Base-by-base conservation (phyloP, 2,329 filamentous ascomycete genomes). In the Alternaria angustiovoidea region DNA sequence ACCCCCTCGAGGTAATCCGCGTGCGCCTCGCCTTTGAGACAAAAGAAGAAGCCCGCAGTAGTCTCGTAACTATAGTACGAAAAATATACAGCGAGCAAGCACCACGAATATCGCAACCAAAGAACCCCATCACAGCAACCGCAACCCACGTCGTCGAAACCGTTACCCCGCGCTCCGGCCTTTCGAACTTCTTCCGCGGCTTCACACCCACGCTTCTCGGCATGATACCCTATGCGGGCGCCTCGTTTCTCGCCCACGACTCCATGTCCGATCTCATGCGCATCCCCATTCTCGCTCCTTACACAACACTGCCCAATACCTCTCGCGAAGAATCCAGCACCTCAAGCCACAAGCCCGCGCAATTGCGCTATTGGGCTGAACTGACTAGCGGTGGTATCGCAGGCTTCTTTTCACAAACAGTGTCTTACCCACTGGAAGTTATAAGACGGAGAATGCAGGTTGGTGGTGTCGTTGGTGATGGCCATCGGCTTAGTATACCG, bases 1-100 rank as follows among this genome's bases (percentile, higher is more conserved):
- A 99, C 71, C 95, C 95, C 0, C 82, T 99, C 7, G 95, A 99
- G 80, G 88, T 99, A 14, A 91, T 98, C 53, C 87, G 95, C 38
- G 95, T 99, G 56, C 91, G 95, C 14, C 81, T 99, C 32, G 95
- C 95, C 0, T 99, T 97, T 72, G 95, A 99, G 82, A 99, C 95
- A 4, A 94, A 91, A 71, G 85, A 85, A 32, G 85, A 92, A 44
- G 85, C 87, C 28, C 87, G 88, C 36, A 90, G 90, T 7, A 91
- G 89, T 0, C 81, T 97, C 14, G 75, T 83, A n/a, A 85, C 87
- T 41, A 96, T 97, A 63, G 94, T 93, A 78, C 87, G 85, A 47
- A 89, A 91, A 73, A 98, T 99, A 64, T 98, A 97, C 81, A 82
- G 89, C 66, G 95, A 98, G 78, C 86, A 87, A 5, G 78, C 80